Evolutionary conservation across 2,329 filamentous ascomycete species (phyloP), one percentile per base, ranked within the genome.

Genomic region (Achaetomium macrosporum): DNA sequence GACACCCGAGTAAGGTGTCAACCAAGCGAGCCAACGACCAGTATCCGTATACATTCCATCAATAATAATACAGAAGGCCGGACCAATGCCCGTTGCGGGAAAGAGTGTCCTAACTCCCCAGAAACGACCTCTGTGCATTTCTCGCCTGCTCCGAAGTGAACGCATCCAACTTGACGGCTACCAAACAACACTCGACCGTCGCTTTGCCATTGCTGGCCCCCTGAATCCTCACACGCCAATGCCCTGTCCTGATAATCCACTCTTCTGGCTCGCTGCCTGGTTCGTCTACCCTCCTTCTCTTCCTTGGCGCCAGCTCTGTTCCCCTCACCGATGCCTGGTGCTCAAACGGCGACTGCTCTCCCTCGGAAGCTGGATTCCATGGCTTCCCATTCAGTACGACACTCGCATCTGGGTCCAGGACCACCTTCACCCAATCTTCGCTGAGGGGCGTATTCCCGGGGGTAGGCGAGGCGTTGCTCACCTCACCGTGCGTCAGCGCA

Each of bases 121-220:
- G 67, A 65, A 95, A 95, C 0, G 69, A 71, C 57, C 87, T 77
- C 47, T 74, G 68, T 46, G 70, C 70, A 70, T 95, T 95, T 57
- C 88, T 78, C 11, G 76, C 76, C 56, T 76, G 73, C 68, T 92
- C 82, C 8, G 76, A 77, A 49, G 77, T 85, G 60, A 83, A 79
- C 0, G 84, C 86, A 60, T 95, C 87, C 25, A 95, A 65, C 68
- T 88, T 90, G 33, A 91, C 87, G 1, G 83, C 87, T 15, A 87
- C 76, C 46, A 95, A 76, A 19, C 89, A 76, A 54, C 88, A 85
- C 69, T 92, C 86, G 51, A 85, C 75, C 2, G 74, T 73, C 36
- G 72, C 73, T 63, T 76, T 81, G 45, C 76, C 76, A 46, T 69
- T 73, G 53, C 62, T 69, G 2, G 69, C 65, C 13, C 68, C 68